phyloP scores from a whole-genome alignment of 345 rosid genomes.

The Bruguiera parviflora region DNA sequence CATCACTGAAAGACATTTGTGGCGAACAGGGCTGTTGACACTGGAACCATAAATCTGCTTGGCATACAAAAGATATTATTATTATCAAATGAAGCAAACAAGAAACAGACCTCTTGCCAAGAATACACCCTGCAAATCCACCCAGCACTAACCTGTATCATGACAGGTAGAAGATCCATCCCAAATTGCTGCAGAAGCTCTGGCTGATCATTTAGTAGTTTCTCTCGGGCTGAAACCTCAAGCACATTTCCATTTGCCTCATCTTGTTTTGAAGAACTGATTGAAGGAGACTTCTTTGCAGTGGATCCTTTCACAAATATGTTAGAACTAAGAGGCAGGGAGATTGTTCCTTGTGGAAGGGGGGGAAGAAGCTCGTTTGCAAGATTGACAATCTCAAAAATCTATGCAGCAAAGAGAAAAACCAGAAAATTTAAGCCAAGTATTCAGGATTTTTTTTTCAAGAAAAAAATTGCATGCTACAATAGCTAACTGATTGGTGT shows the following conservation, averaged over 20 bases:
- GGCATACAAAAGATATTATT: constrained; percentile 23
- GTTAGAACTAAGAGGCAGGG: constrained; percentile 77
- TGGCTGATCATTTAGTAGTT: constrained; percentile 80
- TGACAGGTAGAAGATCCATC: constrained; percentile 92
- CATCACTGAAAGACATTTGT: constrained; percentile 92
- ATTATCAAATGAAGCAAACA: constrained; percentile 8
- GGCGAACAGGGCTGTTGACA: constrained; percentile 87
- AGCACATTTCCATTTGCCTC: constrained; percentile 46
- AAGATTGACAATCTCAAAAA: constrained; percentile 96
- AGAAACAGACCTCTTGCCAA: not conserved
- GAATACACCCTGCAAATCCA: not conserved
- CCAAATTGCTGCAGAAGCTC: constrained; percentile 94
- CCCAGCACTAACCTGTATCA: constrained; percentile 66
- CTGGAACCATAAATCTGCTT: constrained; percentile 95
- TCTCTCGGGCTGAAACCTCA: constrained; percentile 79
- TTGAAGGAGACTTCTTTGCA: constrained; percentile 61
- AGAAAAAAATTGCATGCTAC: too few relatives aligned
- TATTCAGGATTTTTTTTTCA: not conserved
- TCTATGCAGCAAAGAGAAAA: constrained; percentile 38
- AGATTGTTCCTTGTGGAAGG: constrained; percentile 82
- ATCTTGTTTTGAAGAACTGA: constrained; percentile 64
- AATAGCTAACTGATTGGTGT: too few relatives aligned
- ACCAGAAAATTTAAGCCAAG: not conserved
- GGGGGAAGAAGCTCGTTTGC: constrained; percentile 99
- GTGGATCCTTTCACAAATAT: constrained; percentile 67